Evolutionary conservation across 306 rosid genomes (phyloP).

Genomic region (Cajanus cajan): DNA sequence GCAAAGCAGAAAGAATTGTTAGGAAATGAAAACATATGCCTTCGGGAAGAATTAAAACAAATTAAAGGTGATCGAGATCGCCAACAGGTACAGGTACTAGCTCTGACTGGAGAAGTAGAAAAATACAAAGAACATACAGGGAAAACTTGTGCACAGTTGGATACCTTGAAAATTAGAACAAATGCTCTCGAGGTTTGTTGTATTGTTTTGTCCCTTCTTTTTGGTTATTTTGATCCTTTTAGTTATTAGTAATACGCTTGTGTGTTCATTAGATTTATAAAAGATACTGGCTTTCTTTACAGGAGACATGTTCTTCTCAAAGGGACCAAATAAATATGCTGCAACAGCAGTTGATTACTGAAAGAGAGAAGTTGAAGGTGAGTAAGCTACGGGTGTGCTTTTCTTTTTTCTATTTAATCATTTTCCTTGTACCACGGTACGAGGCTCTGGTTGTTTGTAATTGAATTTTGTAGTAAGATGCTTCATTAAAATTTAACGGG

Average conservation of each 20-base stretch:
- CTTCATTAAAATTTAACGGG: neutral
- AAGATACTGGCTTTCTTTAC: constrained; percentile 22
- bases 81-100: constrained; percentile 49
- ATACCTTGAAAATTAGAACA: constrained; percentile 52
- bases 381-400: neutral
- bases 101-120: constrained; percentile 56
- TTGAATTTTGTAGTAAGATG: neutral
- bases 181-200: constrained; percentile 73
- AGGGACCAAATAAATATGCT: constrained; percentile 51
- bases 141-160: constrained; percentile 56
- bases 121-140: constrained; percentile 50
- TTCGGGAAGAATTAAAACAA: constrained; percentile 75
- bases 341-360: constrained; percentile 58
- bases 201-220: neutral
- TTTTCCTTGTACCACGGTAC: neutral
- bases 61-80: constrained; percentile 82
- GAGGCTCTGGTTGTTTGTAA: neutral
- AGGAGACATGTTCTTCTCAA: constrained; percentile 78
- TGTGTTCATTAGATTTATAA: neutral
- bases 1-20: constrained; percentile 57
- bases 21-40: constrained; percentile 61
- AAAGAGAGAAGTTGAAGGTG: constrained; percentile 75
- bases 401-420: neutral
- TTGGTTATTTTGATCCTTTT: neutral
- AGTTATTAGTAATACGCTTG: neutral